These are phyloP conservation scores for Suhomyces xylopsoci DNA, from an alignment of 805 yeast species.

Conservation along the genomic window DNA sequence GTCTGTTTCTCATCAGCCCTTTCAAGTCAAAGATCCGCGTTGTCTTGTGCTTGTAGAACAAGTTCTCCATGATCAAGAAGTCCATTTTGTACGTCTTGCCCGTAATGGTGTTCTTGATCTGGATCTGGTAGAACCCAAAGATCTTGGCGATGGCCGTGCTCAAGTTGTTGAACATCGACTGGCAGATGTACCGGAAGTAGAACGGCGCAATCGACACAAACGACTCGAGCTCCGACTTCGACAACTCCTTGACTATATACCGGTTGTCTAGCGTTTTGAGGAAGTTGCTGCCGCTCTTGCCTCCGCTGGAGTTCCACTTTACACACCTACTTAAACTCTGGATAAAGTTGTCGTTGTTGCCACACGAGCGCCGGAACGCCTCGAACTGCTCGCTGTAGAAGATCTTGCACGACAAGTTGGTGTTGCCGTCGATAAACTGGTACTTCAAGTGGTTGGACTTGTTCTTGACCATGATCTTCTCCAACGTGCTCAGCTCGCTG, in stretches of 20 bases:
- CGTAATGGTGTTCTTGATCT: conserved; percentile 72
- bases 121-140: conserved; percentile 93
- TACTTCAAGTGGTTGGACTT: conserved; percentile 89
- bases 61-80: conserved; percentile 91
- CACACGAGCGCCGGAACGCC: conserved; percentile 84
- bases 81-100: conserved; percentile 83
- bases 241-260: conserved; percentile 82
- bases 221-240: conserved; percentile 86
- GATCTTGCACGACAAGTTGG: conserved; percentile 85
- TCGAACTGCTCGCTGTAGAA: conserved; percentile 96
- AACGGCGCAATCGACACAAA: conserved; percentile 95
- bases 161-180: conserved; percentile 89
- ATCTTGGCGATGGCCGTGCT: conserved; percentile 94
- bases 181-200: conserved; percentile 93
- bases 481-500: conserved; percentile 41
- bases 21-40: conserved; percentile 89
- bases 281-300: conserved; percentile 93
- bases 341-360: conserved; percentile 67
- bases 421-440: conserved; percentile 80
- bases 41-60: conserved; percentile 80
- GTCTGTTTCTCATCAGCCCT: conserved; percentile 97
- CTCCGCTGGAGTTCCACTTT: conserved; percentile 95
- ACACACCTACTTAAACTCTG: conserved; percentile 91
- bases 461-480: conserved; percentile 69
- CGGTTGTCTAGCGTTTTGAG: conserved; percentile 89